Percentiles rank a stretch among this genome's conserved stretches.
Evolutionary conservation across 805 yeast species (phyloP).

Genomic region (Lachancea dasiensis): DNA sequence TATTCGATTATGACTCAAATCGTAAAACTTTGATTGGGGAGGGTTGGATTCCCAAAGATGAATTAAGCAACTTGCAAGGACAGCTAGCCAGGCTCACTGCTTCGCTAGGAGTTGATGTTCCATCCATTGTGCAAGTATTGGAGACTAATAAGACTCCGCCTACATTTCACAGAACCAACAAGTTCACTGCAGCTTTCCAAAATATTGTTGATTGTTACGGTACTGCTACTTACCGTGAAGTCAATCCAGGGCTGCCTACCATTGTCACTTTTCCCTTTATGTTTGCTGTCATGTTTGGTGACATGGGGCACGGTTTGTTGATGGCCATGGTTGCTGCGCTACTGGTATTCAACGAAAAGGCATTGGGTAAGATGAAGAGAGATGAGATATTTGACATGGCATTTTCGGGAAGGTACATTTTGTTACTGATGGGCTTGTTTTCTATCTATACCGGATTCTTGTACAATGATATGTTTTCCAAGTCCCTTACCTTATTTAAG

Average conservation of each 20-base stretch:
- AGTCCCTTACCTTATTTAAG: constrained; percentile 57
- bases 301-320: constrained; percentile 70
- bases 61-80: constrained; percentile 40
- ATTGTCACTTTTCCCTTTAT: constrained; percentile 72
- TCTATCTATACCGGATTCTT: constrained; percentile 71
- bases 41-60: constrained; percentile 67
- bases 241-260: constrained; percentile 70
- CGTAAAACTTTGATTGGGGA: constrained; percentile 64
- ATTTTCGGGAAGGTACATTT: constrained; percentile 60
- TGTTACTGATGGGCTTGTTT: constrained; percentile 63
- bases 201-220: constrained; percentile 73
- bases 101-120: constrained; percentile 29
- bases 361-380: constrained; percentile 49
- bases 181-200: constrained; percentile 65
- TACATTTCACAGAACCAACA: constrained; percentile 63
- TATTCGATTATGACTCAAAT: constrained; percentile 60
- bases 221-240: constrained; percentile 67
- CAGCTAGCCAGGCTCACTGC: constrained; percentile 38
- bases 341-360: constrained; percentile 50
- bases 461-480: constrained; percentile 68
- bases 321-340: constrained; percentile 49
- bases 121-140: constrained; percentile 51
- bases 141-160: constrained; percentile 65
- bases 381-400: constrained; percentile 80
- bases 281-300: constrained; percentile 85